These are phyloP conservation scores for Cajanus cajan DNA, from an alignment of 306 rosid species.

Conservation along the genomic window DNA sequence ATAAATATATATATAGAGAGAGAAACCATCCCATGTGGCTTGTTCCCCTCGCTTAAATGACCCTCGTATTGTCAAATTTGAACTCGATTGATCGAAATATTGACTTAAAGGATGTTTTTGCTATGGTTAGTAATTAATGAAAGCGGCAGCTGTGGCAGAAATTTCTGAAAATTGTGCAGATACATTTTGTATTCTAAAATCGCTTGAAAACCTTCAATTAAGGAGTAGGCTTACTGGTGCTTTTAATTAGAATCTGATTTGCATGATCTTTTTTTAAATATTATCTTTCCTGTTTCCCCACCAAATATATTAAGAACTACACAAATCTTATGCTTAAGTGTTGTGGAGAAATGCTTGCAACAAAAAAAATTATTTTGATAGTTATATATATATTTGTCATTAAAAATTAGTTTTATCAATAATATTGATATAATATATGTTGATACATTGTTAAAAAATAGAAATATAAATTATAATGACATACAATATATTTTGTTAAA, in stretches of 20 bases:
- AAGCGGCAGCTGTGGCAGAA: not conserved
- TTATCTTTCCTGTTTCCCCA: not conserved
- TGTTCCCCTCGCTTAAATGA: conserved; percentile 1
- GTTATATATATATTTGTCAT: too few species aligned
- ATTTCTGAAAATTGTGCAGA: not conserved
- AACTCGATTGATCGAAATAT: not conserved
- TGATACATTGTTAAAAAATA: too few species aligned
- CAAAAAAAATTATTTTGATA: too few species aligned
- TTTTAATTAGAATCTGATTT: not conserved
- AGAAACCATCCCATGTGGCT: conserved; percentile 17
- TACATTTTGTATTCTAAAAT: not conserved
- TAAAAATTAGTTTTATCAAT: too few species aligned
- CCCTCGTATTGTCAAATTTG: not conserved
- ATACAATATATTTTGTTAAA: too few species aligned
- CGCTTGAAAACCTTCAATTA: not conserved
- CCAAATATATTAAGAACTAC: not conserved
- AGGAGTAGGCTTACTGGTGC: not conserved
- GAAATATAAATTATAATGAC: too few species aligned
- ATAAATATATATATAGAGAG: too few species aligned
- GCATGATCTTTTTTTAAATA: not conserved
- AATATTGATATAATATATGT: too few species aligned
- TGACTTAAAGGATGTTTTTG: conserved; percentile 16
- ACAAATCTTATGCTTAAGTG: not conserved
- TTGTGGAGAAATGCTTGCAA: not conserved
- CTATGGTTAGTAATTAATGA: not conserved